Percentiles rank a stretch among this genome's conserved stretches.
Conservation (phyloP, 768 basidiomycete species). For the Serpula lacrymans region DNA sequence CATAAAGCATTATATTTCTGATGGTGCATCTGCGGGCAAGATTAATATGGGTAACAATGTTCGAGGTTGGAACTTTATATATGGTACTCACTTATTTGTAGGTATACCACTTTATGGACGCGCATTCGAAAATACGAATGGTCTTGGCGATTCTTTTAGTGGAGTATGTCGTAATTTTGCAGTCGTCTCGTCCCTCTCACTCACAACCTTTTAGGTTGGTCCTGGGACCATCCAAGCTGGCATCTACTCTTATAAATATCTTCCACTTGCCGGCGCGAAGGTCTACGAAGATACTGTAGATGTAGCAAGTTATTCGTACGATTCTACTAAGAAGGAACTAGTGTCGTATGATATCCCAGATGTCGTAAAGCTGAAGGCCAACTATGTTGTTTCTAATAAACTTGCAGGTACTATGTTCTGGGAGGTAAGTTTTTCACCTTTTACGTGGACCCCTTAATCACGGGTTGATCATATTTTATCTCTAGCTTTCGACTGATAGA, state of each 20-base stretch:
- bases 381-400: constrained; percentile 55
- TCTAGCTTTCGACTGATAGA: constrained; percentile 51
- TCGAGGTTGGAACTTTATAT: no score
- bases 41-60: constrained; percentile 52
- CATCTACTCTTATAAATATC: constrained; percentile 66
- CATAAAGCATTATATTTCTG: constrained; percentile 50
- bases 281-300: constrained; percentile 65
- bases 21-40: constrained; percentile 59
- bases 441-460: not conserved
- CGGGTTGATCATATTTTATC: no score
- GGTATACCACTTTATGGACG: constrained; percentile 75
- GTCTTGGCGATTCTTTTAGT: constrained; percentile 58
- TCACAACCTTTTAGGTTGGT: constrained; percentile 47
- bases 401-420: constrained; percentile 69
- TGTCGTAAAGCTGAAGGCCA: constrained; percentile 57
- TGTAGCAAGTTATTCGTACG: constrained; percentile 69
- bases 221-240: constrained; percentile 69
- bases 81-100: not conserved
- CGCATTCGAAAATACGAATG: constrained; percentile 62
- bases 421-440: constrained; percentile 33
- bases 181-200: not conserved
- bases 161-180: constrained; percentile 45
- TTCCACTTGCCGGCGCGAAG: constrained; percentile 58
- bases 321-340: constrained; percentile 54
- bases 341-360: constrained; percentile 72